These are phyloP conservation scores for Fagopyrum tataricum DNA, from an alignment of 148 eudicot genomes.

Conservation along the genomic window DNA sequence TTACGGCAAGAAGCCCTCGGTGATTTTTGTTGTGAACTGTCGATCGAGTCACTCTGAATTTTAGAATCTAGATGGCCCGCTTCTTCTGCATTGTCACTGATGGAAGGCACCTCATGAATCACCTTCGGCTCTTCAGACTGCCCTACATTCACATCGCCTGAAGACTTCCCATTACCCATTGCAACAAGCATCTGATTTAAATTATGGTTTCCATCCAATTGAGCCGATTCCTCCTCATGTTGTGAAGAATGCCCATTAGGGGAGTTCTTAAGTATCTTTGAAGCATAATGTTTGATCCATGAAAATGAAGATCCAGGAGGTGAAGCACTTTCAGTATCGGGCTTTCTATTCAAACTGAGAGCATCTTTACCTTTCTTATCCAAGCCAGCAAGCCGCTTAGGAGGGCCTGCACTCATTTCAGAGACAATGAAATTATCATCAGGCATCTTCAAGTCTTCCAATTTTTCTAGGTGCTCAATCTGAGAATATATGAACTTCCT, in stretches of 20 bases:
- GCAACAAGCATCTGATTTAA: not conserved
- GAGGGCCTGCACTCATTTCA: conserved; percentile 19
- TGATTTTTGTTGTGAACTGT: not conserved
- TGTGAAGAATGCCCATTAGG: conserved; percentile 19
- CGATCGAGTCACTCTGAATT: not conserved
- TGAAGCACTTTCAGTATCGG: conserved; percentile 28
- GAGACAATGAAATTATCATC: conserved; percentile 34
- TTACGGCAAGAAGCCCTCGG: not conserved
- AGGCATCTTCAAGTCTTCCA: conserved; percentile 55
- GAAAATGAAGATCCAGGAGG: conserved; percentile 51
- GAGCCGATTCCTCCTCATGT: conserved; percentile 16
- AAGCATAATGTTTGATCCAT: conserved; percentile 64
- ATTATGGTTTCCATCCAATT: conserved; percentile 12
- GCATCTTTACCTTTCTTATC: conserved; percentile 16
- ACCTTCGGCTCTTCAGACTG: conserved; percentile 34
- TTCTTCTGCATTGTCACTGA: conserved; percentile 18
- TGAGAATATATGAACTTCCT: conserved; percentile 57
- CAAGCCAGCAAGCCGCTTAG: conserved; percentile 20
- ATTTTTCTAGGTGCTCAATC: conserved; percentile 63
- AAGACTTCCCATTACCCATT: not conserved
- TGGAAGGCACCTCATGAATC: conserved; percentile 39
- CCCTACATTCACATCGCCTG: conserved; percentile 13
- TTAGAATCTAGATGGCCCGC: conserved; percentile 8
- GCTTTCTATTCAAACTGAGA: conserved; percentile 17
- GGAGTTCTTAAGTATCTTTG: conserved; percentile 24